Evolutionary conservation across 164 flowering plant genomes (phyloP), one percentile per base, ranked within the genome.

Genomic region (Euptelea pleiosperma): DNA sequence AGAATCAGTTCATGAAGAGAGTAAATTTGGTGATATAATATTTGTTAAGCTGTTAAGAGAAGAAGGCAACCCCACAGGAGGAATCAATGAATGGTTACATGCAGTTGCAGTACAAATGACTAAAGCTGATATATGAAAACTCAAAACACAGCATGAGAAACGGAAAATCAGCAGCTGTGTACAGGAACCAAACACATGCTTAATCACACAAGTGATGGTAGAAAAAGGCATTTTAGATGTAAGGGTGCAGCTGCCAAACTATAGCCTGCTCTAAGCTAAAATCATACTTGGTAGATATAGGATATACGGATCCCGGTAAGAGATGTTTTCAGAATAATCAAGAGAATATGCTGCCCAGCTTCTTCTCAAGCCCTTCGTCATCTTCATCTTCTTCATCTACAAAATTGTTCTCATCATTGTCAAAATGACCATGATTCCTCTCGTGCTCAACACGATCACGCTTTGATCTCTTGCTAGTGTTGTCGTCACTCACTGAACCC

Each of bases 321-420:
- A 58, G 35, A 24, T 6, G 29, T 8, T 34, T 34, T 14, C 3
- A n/a, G 29, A n/a, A 35, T 26, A 25, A 28, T 69, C 54, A 63
- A 66, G 68, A 25, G 40, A 52, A 37, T 35, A 66, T 62, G 52
- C 48, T 56, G n/a, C 60, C 60, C 19, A 49, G 54, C 63, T 69
- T 69, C 69, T 64, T 42, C 61, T 48, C 58, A 15, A 58, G 45
- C 46, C 26, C 61, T 10, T 50, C 58, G 3, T 61, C 62, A 48
- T 62, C 61, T 1, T 58, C 73, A 21, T 65, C 39, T 9, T 45
- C 61, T 3, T 64, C 72, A 45, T 55, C 63, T 39, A 25, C 45
- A 48, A 47, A 61, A 24, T 19, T 37, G 1, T 35, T 8, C 1
- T n/a, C 26, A 16, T 33, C 57, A 40, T 43, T 48, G 29, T 44